These are phyloP conservation scores for Scleromitrula shiraiana DNA, from an alignment of 2,329 filamentous ascomycete genomes.

Conservation along the genomic window DNA sequence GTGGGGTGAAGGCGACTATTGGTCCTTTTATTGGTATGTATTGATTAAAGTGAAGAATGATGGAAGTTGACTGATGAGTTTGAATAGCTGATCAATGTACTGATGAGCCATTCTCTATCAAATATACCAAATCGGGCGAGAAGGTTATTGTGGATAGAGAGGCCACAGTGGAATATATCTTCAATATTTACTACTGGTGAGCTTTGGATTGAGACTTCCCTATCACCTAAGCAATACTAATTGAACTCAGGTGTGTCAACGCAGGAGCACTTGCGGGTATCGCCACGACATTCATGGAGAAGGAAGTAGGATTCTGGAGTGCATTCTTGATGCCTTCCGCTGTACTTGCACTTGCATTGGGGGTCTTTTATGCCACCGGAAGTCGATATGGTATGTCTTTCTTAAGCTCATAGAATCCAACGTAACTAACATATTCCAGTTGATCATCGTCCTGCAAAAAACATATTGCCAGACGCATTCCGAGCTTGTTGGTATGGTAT, in stretches of 20 bases:
- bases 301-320: slow-evolving; percentile 38
- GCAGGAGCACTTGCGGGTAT: slow-evolving; percentile 48
- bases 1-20: background rate
- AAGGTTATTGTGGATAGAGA: slow-evolving; percentile 53
- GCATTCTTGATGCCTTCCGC: no score
- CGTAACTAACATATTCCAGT: background rate
- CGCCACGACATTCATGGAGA: slow-evolving; percentile 35
- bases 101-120: background rate
- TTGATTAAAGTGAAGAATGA: no score
- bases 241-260: slow-evolving; percentile 42
- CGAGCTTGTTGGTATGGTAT: background rate
- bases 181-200: slow-evolving; percentile 1
- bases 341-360: no score
- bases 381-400: background rate
- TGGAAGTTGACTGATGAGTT: background rate
- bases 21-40: background rate
- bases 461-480: background rate
- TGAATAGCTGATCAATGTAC: background rate
- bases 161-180: slow-evolving; percentile 35
- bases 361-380: no score
- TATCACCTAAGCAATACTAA: background rate
- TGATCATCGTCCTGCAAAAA: background rate
- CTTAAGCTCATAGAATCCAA: background rate
- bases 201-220: no score
- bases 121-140: slow-evolving; percentile 36